phyloP scores from a whole-genome alignment of 805 yeast species.

The Yarrowia porcina region DNA sequence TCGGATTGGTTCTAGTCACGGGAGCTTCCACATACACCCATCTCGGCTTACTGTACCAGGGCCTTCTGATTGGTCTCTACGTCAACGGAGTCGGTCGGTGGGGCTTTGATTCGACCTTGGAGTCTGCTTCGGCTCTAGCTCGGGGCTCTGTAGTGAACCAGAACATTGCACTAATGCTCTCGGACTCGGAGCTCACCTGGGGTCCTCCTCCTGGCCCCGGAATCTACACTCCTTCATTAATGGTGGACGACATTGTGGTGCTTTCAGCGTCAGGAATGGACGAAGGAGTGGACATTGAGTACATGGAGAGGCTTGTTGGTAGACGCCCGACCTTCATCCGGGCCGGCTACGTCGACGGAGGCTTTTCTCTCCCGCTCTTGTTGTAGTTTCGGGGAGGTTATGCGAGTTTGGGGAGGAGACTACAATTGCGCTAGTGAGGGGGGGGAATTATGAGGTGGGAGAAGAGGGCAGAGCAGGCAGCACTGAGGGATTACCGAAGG shows the following conservation, averaged over 20 bases:
- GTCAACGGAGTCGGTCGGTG: constrained; percentile 85
- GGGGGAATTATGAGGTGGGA: no score
- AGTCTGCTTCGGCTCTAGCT: constrained; percentile 16
- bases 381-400: constrained; percentile 17
- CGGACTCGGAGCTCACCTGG: constrained; percentile 5
- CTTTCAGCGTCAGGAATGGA: not conserved
- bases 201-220: constrained; percentile 14
- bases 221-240: constrained; percentile 8
- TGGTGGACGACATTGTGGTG: constrained; percentile 18
- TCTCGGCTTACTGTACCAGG: constrained; percentile 63
- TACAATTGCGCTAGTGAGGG: no score
- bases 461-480: no score
- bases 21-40: constrained; percentile 64
- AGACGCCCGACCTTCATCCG: constrained; percentile 12
- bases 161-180: not conserved
- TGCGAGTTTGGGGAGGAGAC: no score
- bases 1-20: constrained; percentile 74
- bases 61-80: constrained; percentile 74
- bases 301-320: not conserved
- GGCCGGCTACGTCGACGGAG: constrained; percentile 5
- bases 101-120: constrained; percentile 79
- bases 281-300: constrained; percentile 8
- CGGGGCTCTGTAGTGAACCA: constrained; percentile 20
- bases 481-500: no score
- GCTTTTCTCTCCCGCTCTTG: constrained; percentile 19